phyloP scores from a whole-genome alignment of 2,329 filamentous ascomycete genomes.

The Colletotrichum sidae region DNA sequence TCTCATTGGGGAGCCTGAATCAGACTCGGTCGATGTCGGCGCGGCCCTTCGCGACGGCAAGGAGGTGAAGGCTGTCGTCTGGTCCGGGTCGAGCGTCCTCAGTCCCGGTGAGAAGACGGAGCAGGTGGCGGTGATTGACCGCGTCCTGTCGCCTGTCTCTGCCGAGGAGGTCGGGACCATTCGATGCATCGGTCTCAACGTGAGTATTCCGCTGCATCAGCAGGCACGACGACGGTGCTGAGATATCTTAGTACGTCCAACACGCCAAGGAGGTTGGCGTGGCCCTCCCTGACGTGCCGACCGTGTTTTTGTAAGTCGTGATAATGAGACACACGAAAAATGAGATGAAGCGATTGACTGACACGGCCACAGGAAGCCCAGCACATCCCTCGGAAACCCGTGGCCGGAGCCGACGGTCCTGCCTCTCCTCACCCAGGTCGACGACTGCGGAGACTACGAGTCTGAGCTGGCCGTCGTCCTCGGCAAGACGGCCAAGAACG shows the following conservation, averaged over 20 bases:
- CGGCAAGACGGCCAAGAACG: constrained; percentile 62
- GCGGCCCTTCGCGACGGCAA: constrained; percentile 65
- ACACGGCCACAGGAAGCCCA: constrained; percentile 56
- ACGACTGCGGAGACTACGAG: constrained; percentile 69
- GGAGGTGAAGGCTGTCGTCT: constrained; percentile 67
- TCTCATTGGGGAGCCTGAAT: constrained; percentile 67
- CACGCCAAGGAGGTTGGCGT: constrained; percentile 62
- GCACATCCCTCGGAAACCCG: constrained; percentile 64
- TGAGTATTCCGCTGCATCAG: constrained; percentile 40
- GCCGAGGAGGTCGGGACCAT: constrained; percentile 42
- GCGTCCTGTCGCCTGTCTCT: constrained; percentile 58
- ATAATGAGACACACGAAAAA: not conserved
- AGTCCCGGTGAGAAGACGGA: constrained; percentile 63
- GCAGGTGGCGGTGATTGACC: constrained; percentile 56
- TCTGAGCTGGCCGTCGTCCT: constrained; percentile 69
- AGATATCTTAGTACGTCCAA: constrained; percentile 46
- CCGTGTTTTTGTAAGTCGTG: constrained; percentile 60
- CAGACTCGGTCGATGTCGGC: constrained; percentile 66
- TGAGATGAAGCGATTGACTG: not conserved
- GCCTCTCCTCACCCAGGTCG: constrained; percentile 59
- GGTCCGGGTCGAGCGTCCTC: constrained; percentile 69
- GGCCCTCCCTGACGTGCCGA: constrained; percentile 64
- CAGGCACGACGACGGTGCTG: not conserved
- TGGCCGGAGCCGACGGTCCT: constrained; percentile 63
- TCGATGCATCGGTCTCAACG: constrained; percentile 69